Conservation (phyloP, 306 rosid species). For the Cucurbita moschata region DNA sequence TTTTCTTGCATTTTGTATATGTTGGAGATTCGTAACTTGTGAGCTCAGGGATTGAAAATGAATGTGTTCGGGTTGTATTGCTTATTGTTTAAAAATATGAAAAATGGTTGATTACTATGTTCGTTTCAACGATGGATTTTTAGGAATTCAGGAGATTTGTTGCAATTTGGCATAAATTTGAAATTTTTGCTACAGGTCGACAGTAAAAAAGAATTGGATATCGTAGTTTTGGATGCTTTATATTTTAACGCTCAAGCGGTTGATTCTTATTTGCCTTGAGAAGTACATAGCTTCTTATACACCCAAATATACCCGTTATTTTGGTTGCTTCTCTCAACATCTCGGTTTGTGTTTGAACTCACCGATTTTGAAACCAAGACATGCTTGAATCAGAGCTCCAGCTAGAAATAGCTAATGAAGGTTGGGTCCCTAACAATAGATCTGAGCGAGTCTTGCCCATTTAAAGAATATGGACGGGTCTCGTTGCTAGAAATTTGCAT, state of each 20-base stretch:
- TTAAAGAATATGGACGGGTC: too few relatives aligned
- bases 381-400: too few relatives aligned
- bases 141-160: neutral
- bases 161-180: neutral
- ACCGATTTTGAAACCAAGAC: conserved; percentile 20
- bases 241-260: too few relatives aligned
- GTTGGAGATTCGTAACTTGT: neutral
- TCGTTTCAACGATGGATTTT: neutral
- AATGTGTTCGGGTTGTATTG: neutral
- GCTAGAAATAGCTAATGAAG: too few relatives aligned
- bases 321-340: neutral
- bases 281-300: conserved; percentile 6
- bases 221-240: too few relatives aligned
- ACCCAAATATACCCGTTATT: too few relatives aligned
- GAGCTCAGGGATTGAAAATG: neutral
- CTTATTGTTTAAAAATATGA: neutral
- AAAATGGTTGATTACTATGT: neutral
- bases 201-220: too few relatives aligned
- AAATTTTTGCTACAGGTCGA: neutral
- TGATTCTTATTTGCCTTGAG: conserved; percentile 4
- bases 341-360: conserved; percentile 7
- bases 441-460: too few relatives aligned
- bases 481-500: too few relatives aligned
- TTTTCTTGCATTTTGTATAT: neutral
- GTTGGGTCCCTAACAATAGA: too few relatives aligned